Evolutionary conservation across 768 basidiomycete genomes (phyloP).

Genomic region (Botryobasidium botryosum): DNA sequence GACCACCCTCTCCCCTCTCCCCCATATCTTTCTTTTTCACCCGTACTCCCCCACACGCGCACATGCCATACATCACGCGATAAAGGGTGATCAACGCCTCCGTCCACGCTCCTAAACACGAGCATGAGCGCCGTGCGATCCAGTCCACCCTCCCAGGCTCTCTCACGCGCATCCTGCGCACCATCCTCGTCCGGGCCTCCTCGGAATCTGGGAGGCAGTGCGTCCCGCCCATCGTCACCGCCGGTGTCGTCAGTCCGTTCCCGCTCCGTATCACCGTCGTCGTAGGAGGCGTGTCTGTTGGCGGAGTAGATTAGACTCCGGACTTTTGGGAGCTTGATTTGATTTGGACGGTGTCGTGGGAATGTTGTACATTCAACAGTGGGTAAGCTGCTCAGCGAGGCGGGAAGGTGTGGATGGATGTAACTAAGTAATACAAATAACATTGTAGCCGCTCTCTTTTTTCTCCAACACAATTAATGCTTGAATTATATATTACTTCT

Average conservation of each 20-base stretch:
- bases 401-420: too few species aligned
- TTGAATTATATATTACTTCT: too few species aligned
- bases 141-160: conserved; percentile 40
- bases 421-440: too few species aligned
- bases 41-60: too few species aligned
- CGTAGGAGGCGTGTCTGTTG: conserved; percentile 46
- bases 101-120: conserved; percentile 1
- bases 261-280: conserved; percentile 54
- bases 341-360: too few species aligned
- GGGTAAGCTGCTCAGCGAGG: too few species aligned
- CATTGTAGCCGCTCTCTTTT: too few species aligned
- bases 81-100: conserved; percentile 17
- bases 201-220: conserved; percentile 58
- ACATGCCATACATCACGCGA: too few species aligned
- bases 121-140: conserved; percentile 31
- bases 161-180: conserved; percentile 46
- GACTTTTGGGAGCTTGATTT: too few species aligned
- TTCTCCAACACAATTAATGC: too few species aligned
- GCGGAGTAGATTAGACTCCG: conserved; percentile 13
- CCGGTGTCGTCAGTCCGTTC: conserved; percentile 41
- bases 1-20: not conserved
- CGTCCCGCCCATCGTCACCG: conserved; percentile 68
- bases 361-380: too few species aligned
- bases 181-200: conserved; percentile 61
- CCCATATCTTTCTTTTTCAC: too few species aligned